Evolutionary conservation across 2,329 filamentous ascomycete species (phyloP).

Genomic region (Neofusicoccum parvum): DNA sequence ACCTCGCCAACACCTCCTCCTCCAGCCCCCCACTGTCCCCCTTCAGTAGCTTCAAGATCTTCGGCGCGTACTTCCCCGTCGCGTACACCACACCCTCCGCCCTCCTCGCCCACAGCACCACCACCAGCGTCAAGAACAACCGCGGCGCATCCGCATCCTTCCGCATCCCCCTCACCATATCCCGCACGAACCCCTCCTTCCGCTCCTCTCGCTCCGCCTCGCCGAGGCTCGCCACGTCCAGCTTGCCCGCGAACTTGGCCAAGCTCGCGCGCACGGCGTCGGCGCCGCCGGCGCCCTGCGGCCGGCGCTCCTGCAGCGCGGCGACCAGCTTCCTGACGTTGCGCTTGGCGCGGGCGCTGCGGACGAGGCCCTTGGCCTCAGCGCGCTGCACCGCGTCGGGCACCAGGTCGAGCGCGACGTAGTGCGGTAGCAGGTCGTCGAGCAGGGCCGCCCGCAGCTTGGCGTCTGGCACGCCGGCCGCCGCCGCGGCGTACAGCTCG

Average conservation of each 20-base stretch:
- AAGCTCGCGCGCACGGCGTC: constrained; percentile 25
- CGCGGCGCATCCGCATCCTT: constrained; percentile 40
- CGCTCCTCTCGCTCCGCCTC: constrained; percentile 21
- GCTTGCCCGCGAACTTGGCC: constrained; percentile 39
- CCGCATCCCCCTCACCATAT: constrained; percentile 38
- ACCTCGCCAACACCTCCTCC: constrained; percentile 30
- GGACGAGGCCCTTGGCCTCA: constrained; percentile 32
- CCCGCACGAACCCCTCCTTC: constrained; percentile 31
- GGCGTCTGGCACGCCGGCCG: constrained; percentile 30
- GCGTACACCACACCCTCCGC: constrained; percentile 41
- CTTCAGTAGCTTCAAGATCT: constrained; percentile 41
- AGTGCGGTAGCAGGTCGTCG: constrained; percentile 33
- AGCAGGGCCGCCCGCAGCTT: constrained; percentile 38
- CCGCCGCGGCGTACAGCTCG: constrained; percentile 31
- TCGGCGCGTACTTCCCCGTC: constrained; percentile 45
- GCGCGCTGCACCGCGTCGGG: constrained; percentile 37
- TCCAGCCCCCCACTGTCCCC: constrained; percentile 19
- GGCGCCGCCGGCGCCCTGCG: neutral
- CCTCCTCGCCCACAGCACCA: constrained; percentile 36
- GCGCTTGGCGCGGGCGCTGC: constrained; percentile 36
- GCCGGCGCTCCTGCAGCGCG: constrained; percentile 25
- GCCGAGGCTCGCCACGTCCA: constrained; percentile 27
- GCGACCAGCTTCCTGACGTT: constrained; percentile 33
- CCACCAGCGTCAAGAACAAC: constrained; percentile 40
- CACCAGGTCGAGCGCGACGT: constrained; percentile 37